Percentiles rank a stretch among this genome's conserved stretches.
These are phyloP conservation scores for Acacia pycnantha DNA, from an alignment of 331 rosid species.

Conservation along the genomic window DNA sequence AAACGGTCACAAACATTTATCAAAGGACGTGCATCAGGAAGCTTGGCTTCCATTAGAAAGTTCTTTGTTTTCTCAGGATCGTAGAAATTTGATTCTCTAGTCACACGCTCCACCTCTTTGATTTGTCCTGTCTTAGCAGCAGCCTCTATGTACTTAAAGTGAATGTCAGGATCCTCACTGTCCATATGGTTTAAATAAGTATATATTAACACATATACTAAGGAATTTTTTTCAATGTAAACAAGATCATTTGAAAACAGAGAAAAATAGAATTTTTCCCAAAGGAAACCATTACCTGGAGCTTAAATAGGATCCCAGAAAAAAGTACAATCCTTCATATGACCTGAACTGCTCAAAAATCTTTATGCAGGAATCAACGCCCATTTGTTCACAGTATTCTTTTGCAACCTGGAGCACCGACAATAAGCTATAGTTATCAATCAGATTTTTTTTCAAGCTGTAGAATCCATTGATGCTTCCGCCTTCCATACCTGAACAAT, in stretches of 20 bases:
- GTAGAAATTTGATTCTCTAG: conserved; percentile 98
- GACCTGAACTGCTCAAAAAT: conserved; percentile 96
- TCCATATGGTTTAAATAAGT: conserved; percentile 28
- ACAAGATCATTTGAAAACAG: conserved; percentile 5
- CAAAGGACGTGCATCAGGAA: conserved; percentile 96
- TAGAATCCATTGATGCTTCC: conserved; percentile 14
- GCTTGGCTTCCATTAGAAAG: conserved; percentile 96
- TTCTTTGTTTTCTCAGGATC: conserved; percentile 95
- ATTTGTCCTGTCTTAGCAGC: conserved; percentile 99
- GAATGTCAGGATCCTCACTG: conserved; percentile 99
- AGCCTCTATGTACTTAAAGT: conserved; percentile 97
- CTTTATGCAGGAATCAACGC: conserved; percentile 89
- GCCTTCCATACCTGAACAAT: conserved; percentile 96
- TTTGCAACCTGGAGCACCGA: conserved; percentile 77
- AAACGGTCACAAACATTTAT: conserved; percentile 98
- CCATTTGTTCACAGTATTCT: conserved; percentile 97
- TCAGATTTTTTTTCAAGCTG: conserved; percentile 8
- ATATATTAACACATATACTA: conserved; percentile 24
- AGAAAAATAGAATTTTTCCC: not conserved
- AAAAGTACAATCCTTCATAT: conserved; percentile 95
- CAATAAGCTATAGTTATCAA: conserved; percentile 25
- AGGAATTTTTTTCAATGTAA: not conserved
- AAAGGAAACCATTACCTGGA: conserved; percentile 66
- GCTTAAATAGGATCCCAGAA: conserved; percentile 95
- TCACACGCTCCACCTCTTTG: conserved; percentile 99